These are phyloP conservation scores for Tulasnella sp. DNA, from an alignment of 768 basidiomycete genomes.

Conservation along the genomic window DNA sequence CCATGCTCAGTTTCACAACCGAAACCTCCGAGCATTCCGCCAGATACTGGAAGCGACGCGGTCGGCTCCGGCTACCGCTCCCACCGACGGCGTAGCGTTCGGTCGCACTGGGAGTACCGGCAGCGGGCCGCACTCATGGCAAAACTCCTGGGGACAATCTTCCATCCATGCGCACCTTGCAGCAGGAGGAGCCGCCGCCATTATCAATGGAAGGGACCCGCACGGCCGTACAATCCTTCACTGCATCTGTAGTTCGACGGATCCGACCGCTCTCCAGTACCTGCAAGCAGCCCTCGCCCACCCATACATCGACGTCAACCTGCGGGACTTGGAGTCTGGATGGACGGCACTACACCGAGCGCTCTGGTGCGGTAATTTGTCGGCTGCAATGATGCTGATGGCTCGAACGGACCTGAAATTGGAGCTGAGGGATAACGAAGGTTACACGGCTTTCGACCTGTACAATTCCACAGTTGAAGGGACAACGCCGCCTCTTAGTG, in stretches of 20 bases:
- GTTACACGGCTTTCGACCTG: constrained; percentile 84
- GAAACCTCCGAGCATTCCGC: constrained; percentile 69
- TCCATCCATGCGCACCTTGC: constrained; percentile 14
- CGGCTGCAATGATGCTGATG: constrained; percentile 62
- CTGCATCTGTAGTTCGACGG: constrained; percentile 60
- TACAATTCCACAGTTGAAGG: constrained; percentile 83
- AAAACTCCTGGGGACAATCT: constrained; percentile 10
- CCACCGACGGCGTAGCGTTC: constrained; percentile 38
- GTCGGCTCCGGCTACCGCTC: constrained; percentile 31
- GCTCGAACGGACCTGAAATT: constrained; percentile 66
- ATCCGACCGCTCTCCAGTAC: constrained; percentile 62
- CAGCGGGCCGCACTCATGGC: constrained; percentile 39
- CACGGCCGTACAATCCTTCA: constrained; percentile 76
- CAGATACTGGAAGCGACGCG: constrained; percentile 54
- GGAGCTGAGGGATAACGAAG: constrained; percentile 72
- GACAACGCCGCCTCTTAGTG: constrained; percentile 43
- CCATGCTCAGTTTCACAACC: constrained; percentile 64
- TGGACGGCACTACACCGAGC: constrained; percentile 91
- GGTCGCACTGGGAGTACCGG: constrained; percentile 34
- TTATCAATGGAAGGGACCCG: constrained; percentile 66
- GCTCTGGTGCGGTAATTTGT: constrained; percentile 68
- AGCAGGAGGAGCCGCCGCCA: constrained; percentile 27
- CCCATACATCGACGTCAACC: constrained; percentile 68
- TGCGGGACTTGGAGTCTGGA: constrained; percentile 71
- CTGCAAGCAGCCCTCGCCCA: constrained; percentile 67